These are phyloP conservation scores for Periconia sp. DNA, from an alignment of 2,329 filamentous ascomycete genomes.

Conservation along the genomic window DNA sequence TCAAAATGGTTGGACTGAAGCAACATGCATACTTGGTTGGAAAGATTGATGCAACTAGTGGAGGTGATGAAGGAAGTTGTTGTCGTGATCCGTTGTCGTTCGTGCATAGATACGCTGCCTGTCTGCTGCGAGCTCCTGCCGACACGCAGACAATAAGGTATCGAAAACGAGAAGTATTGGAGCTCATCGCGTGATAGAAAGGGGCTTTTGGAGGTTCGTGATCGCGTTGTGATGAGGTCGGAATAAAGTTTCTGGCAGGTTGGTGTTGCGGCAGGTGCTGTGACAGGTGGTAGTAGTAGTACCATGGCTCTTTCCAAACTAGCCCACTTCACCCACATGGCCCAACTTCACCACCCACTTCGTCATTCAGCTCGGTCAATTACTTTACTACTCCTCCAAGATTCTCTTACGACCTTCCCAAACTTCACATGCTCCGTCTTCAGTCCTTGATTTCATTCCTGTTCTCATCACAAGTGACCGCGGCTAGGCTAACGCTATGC, in stretches of 20 bases:
- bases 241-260: slow-evolving; percentile 9
- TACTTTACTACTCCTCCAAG: not conserved
- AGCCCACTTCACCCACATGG: slow-evolving; percentile 1
- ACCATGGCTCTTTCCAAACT: slow-evolving; percentile 8
- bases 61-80: no score
- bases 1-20: no score
- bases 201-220: not conserved
- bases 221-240: slow-evolving; percentile 5
- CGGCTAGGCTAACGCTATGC: slow-evolving; percentile 7
- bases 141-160: no score
- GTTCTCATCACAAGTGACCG: not conserved
- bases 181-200: no score
- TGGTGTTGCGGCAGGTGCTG: not conserved
- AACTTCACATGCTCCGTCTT: not conserved
- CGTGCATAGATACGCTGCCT: no score
- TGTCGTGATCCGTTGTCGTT: no score
- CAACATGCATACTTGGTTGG: no score
- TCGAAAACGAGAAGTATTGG: no score
- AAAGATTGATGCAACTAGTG: no score
- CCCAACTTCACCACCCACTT: not conserved
- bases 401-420: not conserved
- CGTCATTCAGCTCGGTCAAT: not conserved
- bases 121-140: no score
- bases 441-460: not conserved
- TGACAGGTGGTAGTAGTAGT: not conserved